These are phyloP conservation scores for Paramecium pentaurelia DNA, from an alignment of 73 alveolate species.

Conservation along the genomic window DNA sequence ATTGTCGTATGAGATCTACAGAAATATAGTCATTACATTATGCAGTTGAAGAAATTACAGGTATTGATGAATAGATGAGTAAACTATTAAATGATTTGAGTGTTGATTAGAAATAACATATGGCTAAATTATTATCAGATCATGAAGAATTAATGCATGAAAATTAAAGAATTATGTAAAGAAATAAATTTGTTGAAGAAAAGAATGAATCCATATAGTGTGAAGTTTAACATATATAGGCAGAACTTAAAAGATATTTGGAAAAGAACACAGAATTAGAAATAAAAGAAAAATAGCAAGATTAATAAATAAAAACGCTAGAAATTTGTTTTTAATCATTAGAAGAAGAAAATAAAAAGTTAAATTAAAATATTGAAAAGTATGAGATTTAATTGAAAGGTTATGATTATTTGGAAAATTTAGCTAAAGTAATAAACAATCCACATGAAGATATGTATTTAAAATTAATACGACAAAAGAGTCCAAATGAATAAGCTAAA, in stretches of 20 bases:
- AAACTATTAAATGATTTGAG: background rate
- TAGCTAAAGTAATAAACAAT: background rate
- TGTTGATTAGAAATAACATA: background rate
- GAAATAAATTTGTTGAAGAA: background rate
- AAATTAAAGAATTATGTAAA: background rate
- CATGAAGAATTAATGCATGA: background rate
- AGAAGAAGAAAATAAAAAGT: background rate
- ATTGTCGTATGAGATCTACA: background rate
- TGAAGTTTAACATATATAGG: background rate
- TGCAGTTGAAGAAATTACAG: slow-evolving; percentile 3
- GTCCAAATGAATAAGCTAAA: background rate
- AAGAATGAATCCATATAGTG: background rate
- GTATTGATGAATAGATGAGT: background rate
- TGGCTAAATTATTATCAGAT: background rate
- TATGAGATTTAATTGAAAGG: background rate
- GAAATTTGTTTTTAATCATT: background rate
- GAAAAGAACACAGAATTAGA: background rate
- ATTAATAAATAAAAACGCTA: background rate
- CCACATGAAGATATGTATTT: background rate
- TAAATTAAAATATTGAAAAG: background rate
- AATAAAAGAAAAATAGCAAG: background rate
- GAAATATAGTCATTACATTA: background rate
- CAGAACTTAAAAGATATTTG: background rate
- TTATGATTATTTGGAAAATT: background rate
- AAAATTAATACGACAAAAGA: background rate